These are phyloP conservation scores for Plasmodium berghei DNA, from an alignment of 169 alveolate genomes.

Conservation along the genomic window DNA sequence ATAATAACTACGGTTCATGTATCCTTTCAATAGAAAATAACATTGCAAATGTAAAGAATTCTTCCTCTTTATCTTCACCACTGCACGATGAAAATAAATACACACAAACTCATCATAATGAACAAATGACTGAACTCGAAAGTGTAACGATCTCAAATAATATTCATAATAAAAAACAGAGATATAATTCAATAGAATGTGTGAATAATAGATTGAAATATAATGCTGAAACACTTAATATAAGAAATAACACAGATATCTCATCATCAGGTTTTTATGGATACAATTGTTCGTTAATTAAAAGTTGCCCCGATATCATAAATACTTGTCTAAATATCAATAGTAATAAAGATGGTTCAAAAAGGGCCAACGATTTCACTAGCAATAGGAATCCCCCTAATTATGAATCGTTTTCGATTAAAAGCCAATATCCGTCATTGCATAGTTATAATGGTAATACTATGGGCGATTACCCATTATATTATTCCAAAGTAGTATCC, in stretches of 20 bases:
- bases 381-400: not conserved
- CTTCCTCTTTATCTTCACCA: conserved; percentile 27
- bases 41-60: conserved; percentile 2
- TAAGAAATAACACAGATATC: conserved; percentile 3
- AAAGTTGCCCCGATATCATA: not conserved
- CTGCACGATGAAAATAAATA: conserved; percentile 3
- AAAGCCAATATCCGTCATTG: not conserved
- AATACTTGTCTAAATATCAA: conserved; percentile 3
- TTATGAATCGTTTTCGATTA: conserved; percentile 5
- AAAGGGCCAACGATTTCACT: not conserved
- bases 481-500: conserved; percentile 6
- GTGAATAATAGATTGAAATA: conserved; percentile 3
- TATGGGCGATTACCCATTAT: not conserved
- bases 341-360: conserved; percentile 16
- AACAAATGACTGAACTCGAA: not conserved
- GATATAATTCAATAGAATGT: conserved; percentile 1
- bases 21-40: conserved; percentile 8
- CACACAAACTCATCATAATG: not conserved
- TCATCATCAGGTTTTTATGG: conserved; percentile 3
- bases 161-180: not conserved
- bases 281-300: not conserved
- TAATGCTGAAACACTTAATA: conserved; percentile 7
- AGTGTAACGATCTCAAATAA: not conserved
- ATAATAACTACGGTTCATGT: conserved; percentile 16
- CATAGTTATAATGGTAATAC: not conserved